Evolutionary conservation across 2,329 filamentous ascomycete species (phyloP).

Genomic region (Talaromyces amestolkiae): DNA sequence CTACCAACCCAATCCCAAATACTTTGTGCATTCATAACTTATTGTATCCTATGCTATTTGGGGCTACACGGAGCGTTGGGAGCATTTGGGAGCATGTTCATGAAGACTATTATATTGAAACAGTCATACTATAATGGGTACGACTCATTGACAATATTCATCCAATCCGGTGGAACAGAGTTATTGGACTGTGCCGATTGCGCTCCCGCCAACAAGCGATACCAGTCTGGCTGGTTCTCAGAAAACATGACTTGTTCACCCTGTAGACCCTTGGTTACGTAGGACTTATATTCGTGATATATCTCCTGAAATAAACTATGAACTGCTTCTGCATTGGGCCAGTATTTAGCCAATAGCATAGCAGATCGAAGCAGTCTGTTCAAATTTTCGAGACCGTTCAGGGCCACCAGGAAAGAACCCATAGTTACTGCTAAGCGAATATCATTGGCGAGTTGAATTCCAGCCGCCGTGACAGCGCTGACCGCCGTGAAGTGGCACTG

Average conservation of each 20-base stretch:
- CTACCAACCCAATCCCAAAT: neutral
- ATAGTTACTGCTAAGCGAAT: neutral
- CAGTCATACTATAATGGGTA: neutral
- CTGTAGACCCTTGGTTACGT: neutral
- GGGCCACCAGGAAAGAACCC: neutral
- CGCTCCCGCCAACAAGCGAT: neutral
- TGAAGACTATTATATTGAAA: neutral
- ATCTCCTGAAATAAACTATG: neutral
- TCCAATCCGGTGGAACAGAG: neutral
- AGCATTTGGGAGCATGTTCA: neutral
- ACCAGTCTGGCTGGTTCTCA: neutral
- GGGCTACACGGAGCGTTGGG: neutral
- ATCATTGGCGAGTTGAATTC: slow-evolving; percentile 11
- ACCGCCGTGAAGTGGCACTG: slow-evolving; percentile 8
- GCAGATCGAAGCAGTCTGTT: slow-evolving; percentile 1
- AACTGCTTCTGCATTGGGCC: slow-evolving; percentile 9
- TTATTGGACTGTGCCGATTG: neutral
- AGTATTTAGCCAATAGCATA: neutral
- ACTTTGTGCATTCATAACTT: neutral
- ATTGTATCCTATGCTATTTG: neutral
- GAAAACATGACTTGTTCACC: neutral
- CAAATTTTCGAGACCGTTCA: neutral
- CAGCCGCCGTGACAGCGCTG: slow-evolving; percentile 8
- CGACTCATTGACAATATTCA: neutral
- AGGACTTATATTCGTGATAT: neutral